phyloP scores from a whole-genome alignment of 2,329 filamentous ascomycete genomes.

The Penicillium carneum region DNA sequence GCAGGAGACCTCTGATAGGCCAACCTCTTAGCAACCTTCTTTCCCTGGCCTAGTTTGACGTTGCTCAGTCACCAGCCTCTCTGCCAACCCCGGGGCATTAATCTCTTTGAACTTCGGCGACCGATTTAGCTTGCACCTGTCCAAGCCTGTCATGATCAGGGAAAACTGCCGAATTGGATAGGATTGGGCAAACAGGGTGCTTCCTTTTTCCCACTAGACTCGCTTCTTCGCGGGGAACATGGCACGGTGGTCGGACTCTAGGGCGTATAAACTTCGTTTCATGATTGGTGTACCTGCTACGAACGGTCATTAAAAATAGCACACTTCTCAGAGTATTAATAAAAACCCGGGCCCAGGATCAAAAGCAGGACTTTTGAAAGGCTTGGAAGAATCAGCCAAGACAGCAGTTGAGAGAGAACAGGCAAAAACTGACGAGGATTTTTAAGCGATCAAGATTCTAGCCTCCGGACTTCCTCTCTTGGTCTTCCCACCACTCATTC shows the following conservation, averaged over 20 bases:
- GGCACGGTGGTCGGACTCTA: conserved; percentile 8
- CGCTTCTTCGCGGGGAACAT: conserved; percentile 9
- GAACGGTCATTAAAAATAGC: conserved; percentile 18
- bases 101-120: conserved; percentile 4
- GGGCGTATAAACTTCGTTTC: neutral
- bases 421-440: conserved; percentile 13
- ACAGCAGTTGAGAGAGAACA: neutral
- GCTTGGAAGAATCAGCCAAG: conserved; percentile 4
- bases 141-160: neutral
- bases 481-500: neutral
- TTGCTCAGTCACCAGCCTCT: conserved; percentile 18
- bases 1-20: conserved; percentile 41
- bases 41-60: conserved; percentile 24
- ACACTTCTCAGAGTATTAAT: conserved; percentile 3
- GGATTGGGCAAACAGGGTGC: neutral
- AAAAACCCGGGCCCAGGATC: neutral
- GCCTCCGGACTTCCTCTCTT: neutral
- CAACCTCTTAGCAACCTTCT: conserved; percentile 19
- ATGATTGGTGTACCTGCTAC: conserved; percentile 19
- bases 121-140: neutral
- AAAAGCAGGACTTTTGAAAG: neutral
- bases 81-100: neutral
- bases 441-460: conserved; percentile 3
- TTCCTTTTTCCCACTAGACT: conserved; percentile 6
- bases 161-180: neutral